These are phyloP conservation scores for Diplocarpon rosae DNA, from an alignment of 2,329 filamentous ascomycete genomes.

Conservation along the genomic window DNA sequence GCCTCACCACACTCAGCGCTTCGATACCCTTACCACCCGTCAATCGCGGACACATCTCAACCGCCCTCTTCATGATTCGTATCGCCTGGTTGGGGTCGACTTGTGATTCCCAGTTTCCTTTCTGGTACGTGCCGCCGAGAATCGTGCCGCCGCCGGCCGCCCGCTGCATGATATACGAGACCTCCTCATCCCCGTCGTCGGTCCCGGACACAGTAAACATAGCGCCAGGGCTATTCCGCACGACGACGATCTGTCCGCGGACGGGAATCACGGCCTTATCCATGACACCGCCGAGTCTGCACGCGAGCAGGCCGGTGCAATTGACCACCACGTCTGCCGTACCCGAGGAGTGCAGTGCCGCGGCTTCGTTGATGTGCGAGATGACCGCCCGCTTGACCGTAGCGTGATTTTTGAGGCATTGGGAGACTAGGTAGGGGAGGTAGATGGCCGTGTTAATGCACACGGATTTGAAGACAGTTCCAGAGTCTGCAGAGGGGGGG, in stretches of 20 bases:
- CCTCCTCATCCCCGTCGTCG: slow-evolving; percentile 53
- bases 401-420: slow-evolving; percentile 66
- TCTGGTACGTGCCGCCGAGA: slow-evolving; percentile 56
- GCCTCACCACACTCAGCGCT: slow-evolving; percentile 50
- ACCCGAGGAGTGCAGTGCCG: slow-evolving; percentile 44
- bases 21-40: slow-evolving; percentile 49
- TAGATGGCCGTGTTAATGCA: slow-evolving; percentile 90
- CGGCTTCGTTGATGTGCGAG: slow-evolving; percentile 63
- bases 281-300: slow-evolving; percentile 68
- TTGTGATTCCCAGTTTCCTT: slow-evolving; percentile 50
- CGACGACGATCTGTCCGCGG: slow-evolving; percentile 66
- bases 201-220: slow-evolving; percentile 53
- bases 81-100: slow-evolving; percentile 51
- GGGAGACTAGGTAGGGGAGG: slow-evolving; percentile 71
- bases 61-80: slow-evolving; percentile 56
- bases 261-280: slow-evolving; percentile 64
- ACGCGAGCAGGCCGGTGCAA: slow-evolving; percentile 68
- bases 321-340: slow-evolving; percentile 66
- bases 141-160: slow-evolving; percentile 56
- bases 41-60: slow-evolving; percentile 44
- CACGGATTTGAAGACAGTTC: slow-evolving; percentile 67
- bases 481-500: slow-evolving; percentile 55
- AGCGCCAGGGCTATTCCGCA: slow-evolving; percentile 49
- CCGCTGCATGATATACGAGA: slow-evolving; percentile 57
- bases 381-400: slow-evolving; percentile 52